A percentile compares a stretch with the other conserved stretches of the same genome.
Evolutionary conservation across 2,329 filamentous ascomycete species (phyloP).

Genomic region (Aspergillus carbonarius): DNA sequence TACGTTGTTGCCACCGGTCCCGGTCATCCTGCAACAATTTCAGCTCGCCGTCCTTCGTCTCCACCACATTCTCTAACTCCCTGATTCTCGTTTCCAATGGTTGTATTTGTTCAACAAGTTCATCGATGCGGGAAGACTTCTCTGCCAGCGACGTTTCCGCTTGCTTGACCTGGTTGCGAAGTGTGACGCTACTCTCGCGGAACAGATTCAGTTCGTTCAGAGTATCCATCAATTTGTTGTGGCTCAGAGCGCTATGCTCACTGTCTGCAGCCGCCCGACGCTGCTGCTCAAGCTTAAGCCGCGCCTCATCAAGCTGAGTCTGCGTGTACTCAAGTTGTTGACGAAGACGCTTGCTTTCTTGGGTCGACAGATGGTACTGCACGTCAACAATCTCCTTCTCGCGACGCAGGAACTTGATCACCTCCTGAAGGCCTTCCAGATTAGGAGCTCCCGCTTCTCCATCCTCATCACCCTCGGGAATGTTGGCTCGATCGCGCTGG

Average conservation of each 20-base stretch:
- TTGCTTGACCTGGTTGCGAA: conserved; percentile 81
- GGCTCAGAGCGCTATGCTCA: conserved; percentile 70
- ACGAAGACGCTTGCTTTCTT: conserved; percentile 83
- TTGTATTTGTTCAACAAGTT: conserved; percentile 72
- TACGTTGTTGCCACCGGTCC: conserved; percentile 93
- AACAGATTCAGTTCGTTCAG: conserved; percentile 94
- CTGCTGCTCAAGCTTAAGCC: conserved; percentile 88
- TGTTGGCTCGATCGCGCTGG: conserved; percentile 68
- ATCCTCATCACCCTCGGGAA: conserved; percentile 52
- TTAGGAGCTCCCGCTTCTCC: conserved; percentile 55
- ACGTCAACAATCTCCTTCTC: conserved; percentile 98
- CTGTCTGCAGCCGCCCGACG: conserved; percentile 72
- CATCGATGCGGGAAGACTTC: conserved; percentile 71
- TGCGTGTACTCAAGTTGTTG: conserved; percentile 88
- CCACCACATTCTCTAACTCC: conserved; percentile 77
- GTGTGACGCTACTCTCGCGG: conserved; percentile 87
- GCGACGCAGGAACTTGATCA: conserved; percentile 85
- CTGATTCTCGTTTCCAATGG: conserved; percentile 77
- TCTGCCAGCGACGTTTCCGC: conserved; percentile 73
- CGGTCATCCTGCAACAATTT: conserved; percentile 86
- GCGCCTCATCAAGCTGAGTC: conserved; percentile 81
- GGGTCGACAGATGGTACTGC: conserved; percentile 85
- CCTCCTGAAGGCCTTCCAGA: conserved; percentile 77
- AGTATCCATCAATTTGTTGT: conserved; percentile 90
- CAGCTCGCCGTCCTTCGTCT: conserved; percentile 82